Evolutionary conservation across 345 rosid species (phyloP).

Genomic region (Angophora floribunda): DNA sequence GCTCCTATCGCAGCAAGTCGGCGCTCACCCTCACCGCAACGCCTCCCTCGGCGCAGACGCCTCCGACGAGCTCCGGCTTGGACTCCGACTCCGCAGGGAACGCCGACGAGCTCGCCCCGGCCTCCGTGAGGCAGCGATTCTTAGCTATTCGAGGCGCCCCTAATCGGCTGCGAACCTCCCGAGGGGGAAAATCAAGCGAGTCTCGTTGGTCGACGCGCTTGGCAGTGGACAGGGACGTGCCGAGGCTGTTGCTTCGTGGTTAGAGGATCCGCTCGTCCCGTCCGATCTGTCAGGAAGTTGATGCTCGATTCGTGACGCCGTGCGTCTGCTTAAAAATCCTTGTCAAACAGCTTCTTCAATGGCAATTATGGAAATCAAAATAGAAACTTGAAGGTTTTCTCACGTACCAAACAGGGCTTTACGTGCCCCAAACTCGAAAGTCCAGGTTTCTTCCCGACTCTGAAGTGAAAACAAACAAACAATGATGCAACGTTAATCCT

Average conservation of each 20-base stretch:
- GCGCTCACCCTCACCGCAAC: not conserved
- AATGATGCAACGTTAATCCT: not conserved
- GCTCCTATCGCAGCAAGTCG: not conserved
- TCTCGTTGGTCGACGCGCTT: not conserved
- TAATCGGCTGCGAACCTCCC: not conserved
- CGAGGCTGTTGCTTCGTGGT: not conserved
- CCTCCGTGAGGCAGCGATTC: not conserved
- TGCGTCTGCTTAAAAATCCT: not conserved
- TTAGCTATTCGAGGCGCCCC: not conserved
- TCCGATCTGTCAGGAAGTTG: not conserved
- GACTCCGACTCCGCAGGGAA: not conserved
- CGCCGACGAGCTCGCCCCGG: not conserved
- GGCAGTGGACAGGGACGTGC: not conserved
- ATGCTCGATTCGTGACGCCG: not conserved
- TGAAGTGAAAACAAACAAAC: not conserved
- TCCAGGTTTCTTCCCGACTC: too few species aligned
- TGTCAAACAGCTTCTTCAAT: not conserved
- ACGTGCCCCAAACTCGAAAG: too few species aligned
- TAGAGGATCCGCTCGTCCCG: not conserved
- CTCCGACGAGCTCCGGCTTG: not conserved
- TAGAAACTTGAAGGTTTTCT: not conserved
- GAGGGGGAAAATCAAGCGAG: not conserved
- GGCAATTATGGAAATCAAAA: not conserved
- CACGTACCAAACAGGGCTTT: not conserved
- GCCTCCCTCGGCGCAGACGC: not conserved